Conservation (phyloP, 768 basidiomycete species). For the Fomitopsis pulvina region DNA sequence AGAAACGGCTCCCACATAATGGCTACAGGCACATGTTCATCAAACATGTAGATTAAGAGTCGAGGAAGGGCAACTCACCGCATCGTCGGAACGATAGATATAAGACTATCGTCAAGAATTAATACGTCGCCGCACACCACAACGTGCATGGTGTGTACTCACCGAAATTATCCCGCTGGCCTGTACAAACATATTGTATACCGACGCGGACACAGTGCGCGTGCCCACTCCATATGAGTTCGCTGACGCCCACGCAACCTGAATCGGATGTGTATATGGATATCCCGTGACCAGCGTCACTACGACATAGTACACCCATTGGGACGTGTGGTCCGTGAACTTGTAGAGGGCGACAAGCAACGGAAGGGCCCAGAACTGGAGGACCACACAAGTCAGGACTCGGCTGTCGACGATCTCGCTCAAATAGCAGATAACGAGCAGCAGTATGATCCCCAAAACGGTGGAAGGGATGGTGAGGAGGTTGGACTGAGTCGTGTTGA, state of each 20-base stretch:
- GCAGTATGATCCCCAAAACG: constrained; percentile 39
- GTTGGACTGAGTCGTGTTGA: constrained; percentile 55
- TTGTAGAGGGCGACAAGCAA: constrained; percentile 52
- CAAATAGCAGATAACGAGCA: constrained; percentile 38
- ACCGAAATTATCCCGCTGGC: constrained; percentile 41
- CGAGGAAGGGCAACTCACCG: constrained; percentile 6
- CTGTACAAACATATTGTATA: constrained; percentile 67
- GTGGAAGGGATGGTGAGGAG: constrained; percentile 56
- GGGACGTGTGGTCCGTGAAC: constrained; percentile 40
- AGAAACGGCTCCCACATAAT: constrained; percentile 13
- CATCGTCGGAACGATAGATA: constrained; percentile 51
- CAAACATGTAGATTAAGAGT: neutral
- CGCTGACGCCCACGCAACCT: constrained; percentile 49
- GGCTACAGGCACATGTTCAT: constrained; percentile 13
- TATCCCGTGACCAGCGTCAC: constrained; percentile 50
- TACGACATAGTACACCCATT: constrained; percentile 53
- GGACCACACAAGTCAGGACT: constrained; percentile 44
- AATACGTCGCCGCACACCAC: constrained; percentile 7
- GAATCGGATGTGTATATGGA: constrained; percentile 27
- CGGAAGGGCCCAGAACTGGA: constrained; percentile 58
- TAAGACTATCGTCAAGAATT: constrained; percentile 30
- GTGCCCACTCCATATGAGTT: constrained; percentile 58
- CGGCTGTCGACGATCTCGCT: constrained; percentile 54
- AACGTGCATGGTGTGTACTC: constrained; percentile 14
- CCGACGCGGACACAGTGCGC: constrained; percentile 36